Evolutionary conservation across 202 grass and related monocot species (phyloP).

Genomic region (Sporobolus alterniflorus): DNA sequence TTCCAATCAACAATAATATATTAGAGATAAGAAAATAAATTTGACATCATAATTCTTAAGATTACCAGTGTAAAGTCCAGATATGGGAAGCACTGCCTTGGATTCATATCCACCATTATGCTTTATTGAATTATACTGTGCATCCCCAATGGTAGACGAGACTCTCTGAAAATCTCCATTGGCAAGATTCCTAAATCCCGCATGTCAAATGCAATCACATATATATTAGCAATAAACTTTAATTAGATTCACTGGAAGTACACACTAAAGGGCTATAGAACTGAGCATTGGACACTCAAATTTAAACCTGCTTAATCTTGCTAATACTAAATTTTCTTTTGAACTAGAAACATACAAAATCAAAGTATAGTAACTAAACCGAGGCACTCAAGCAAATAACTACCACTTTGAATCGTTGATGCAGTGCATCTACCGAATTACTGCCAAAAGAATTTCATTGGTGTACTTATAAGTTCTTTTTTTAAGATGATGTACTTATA

Average conservation of each 20-base stretch:
- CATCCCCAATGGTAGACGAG: conserved; percentile 6
- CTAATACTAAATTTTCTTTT: background rate
- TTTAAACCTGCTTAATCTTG: conserved; percentile 3
- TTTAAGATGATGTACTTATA: too few relatives aligned
- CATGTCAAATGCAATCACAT: background rate
- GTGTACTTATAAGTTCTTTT: too few relatives aligned
- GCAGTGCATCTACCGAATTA: too few relatives aligned
- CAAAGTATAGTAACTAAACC: background rate
- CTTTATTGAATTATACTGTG: conserved; percentile 40
- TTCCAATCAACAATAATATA: conserved; percentile 33
- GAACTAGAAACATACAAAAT: conserved; percentile 5
- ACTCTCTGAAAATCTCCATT: conserved; percentile 55
- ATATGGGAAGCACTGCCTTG: conserved; percentile 56
- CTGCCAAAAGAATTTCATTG: too few relatives aligned
- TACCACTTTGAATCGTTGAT: too few relatives aligned
- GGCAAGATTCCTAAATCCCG: conserved; percentile 49
- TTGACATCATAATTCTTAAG: background rate
- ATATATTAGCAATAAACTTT: conserved; percentile 6
- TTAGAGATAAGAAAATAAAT: background rate
- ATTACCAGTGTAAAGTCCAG: conserved; percentile 74
- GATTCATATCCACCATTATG: conserved; percentile 46
- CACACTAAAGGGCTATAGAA: conserved; percentile 3
- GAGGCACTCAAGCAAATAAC: background rate
- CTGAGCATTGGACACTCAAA: background rate
- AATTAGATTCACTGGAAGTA: conserved; percentile 2